Conservation (phyloP, 148 eudicot genomes). For the Camellia lanceoleosa region DNA sequence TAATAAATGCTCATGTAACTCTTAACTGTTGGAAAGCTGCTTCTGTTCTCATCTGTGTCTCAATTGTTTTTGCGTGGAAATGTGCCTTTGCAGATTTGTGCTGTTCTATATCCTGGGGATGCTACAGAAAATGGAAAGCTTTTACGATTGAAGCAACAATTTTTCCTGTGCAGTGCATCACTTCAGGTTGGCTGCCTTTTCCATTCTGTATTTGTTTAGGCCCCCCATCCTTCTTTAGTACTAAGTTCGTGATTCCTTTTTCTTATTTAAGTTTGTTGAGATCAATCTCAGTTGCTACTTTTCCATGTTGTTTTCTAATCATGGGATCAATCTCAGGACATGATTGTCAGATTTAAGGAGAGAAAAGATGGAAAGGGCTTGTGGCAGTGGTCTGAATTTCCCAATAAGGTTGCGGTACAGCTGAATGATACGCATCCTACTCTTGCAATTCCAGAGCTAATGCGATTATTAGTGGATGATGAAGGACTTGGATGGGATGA, state of each 20-base stretch:
- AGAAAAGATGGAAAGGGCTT: conserved; percentile 50
- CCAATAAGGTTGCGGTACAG: conserved; percentile 93
- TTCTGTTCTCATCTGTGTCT: conserved; percentile 8
- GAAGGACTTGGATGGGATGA: conserved; percentile 99
- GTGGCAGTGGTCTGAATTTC: conserved; percentile 78
- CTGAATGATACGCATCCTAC: conserved; percentile 99
- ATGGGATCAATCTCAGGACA: conserved; percentile 53
- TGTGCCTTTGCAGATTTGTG: conserved; percentile 73
- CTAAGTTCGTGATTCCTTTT: neutral
- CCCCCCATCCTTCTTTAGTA: conserved; percentile 4
- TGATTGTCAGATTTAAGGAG: conserved; percentile 88
- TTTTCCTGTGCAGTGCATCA: conserved; percentile 95
- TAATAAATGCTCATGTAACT: neutral
- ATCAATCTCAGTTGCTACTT: neutral
- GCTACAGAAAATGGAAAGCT: conserved; percentile 90
- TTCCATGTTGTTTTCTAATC: conserved; percentile 3
- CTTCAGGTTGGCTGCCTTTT: conserved; percentile 64
- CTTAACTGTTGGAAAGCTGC: neutral
- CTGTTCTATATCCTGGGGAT: conserved; percentile 96
- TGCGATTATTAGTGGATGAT: conserved; percentile 91
- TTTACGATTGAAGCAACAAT: conserved; percentile 91
- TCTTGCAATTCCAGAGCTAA: conserved; percentile 91
- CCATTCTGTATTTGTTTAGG: neutral
- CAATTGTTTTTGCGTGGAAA: neutral
- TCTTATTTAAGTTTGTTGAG: neutral